phyloP scores from a whole-genome alignment of 441 rosid species.

The Eugenia klotzschiana region DNA sequence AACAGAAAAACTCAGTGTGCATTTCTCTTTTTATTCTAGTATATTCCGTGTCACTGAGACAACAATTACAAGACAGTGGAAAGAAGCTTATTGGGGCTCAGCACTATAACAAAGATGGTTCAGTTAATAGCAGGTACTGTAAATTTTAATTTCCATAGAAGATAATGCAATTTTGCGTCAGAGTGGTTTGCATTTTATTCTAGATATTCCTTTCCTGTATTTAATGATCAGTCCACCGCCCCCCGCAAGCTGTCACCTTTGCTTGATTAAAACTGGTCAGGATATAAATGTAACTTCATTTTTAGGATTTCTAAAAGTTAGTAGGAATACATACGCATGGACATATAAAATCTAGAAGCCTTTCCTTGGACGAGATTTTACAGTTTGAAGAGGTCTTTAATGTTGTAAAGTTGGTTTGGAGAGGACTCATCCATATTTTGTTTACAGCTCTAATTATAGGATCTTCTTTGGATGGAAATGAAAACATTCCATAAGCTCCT shows the following conservation, averaged over 20 bases:
- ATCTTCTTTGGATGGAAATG: neutral
- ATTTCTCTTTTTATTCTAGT: conserved; percentile 39
- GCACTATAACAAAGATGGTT: conserved; percentile 92
- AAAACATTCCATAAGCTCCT: neutral
- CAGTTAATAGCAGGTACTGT: conserved; percentile 73
- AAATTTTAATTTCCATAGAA: neutral
- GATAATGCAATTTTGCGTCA: neutral
- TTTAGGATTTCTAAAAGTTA: neutral
- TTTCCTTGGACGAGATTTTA: neutral
- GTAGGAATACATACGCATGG: neutral
- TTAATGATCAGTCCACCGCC: neutral
- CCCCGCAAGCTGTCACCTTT: neutral
- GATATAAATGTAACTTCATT: neutral
- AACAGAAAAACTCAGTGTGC: conserved; percentile 13
- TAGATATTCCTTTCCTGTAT: neutral
- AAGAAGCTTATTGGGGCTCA: conserved; percentile 83
- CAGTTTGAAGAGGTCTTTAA: neutral
- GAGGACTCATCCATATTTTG: neutral
- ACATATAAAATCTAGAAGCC: neutral
- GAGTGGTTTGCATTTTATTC: neutral
- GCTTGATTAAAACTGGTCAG: neutral
- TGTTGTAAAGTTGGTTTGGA: neutral
- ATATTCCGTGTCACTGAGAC: conserved; percentile 83
- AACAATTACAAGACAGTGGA: conserved; percentile 85
- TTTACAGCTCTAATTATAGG: neutral